Base-by-base conservation (phyloP, 805 yeast species). In the Teunomyces pallodes region DNA sequence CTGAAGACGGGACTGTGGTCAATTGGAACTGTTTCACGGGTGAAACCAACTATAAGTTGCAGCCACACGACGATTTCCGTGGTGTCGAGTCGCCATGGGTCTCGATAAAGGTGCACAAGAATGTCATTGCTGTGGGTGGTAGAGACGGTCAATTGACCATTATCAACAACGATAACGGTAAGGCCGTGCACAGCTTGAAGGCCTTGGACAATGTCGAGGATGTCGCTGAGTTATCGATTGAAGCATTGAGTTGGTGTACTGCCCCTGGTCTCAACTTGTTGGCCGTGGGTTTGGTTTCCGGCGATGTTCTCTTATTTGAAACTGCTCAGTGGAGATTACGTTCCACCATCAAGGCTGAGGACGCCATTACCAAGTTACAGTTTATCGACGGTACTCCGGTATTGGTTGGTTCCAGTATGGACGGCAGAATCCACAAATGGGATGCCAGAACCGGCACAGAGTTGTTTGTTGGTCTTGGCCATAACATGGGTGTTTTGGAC, bases 11-110 rank as follows among this genome's bases (percentile, higher is more conserved):
- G 27, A 74, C 89, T 4, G 80, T 94, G 30, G 83, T 91, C 48
- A 83, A 83, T 49, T 92, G 98, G 98, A 89, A 90, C 62, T 87
- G 91, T 48, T 91, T 81, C 71, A 83, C 92, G 4, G 83, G 83
- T 28, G 82, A 80, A 42, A 81, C 82, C 32, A 76, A 80, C 53
- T 92, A 82, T 74, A 86, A 84, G 59, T 71, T 88, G 50, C 77
- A 79, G 47, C 80, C 82, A 20, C 64, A 66, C 51, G 74, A 75
- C 20, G 87, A 84, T 49, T 81, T 90, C 63, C 86, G 82, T 60
- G 95, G 94, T 28, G 76, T 79, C 46, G 74, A 76, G 51, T 87
- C 94, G 46, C 95, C 97, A 16, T 94, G 98, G 97, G 92, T 92
- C 42, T 79, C 92, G 4, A 60, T 89, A 26, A 69, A 82, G 35